Evolutionary conservation across 1,139 yeast genomes (phyloP).

Genomic region (Scheffersomyces illinoinensis): DNA sequence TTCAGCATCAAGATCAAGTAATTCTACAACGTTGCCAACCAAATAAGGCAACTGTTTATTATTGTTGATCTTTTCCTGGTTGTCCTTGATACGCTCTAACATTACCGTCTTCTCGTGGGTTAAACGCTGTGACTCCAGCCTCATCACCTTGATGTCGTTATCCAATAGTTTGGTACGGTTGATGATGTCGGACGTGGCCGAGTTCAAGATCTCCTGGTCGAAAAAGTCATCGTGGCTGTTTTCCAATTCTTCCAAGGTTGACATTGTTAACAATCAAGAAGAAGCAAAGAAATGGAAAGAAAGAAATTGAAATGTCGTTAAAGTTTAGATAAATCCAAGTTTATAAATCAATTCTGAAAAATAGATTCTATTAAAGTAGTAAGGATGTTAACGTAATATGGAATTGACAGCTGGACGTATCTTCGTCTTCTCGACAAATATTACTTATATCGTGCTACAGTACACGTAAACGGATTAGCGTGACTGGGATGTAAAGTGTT

Average conservation of each 20-base stretch:
- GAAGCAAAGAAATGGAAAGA: neutral
- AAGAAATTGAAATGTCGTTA: neutral
- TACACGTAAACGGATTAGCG: neutral
- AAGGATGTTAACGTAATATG: neutral
- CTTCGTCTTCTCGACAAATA: neutral
- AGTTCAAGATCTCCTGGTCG: constrained; percentile 77
- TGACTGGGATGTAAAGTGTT: neutral
- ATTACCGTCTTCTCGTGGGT: constrained; percentile 91
- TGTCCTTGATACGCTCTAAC: constrained; percentile 93
- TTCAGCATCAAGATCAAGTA: constrained; percentile 84
- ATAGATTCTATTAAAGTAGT: neutral
- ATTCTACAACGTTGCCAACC: constrained; percentile 97
- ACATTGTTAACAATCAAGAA: constrained; percentile 36
- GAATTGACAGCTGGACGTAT: neutral
- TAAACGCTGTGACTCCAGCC: constrained; percentile 87
- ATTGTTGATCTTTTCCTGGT: constrained; percentile 93
- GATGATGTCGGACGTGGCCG: constrained; percentile 80
- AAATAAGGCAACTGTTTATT: constrained; percentile 94
- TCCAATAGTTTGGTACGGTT: constrained; percentile 87
- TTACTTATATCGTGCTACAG: neutral
- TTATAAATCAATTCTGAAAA: neutral
- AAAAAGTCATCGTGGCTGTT: constrained; percentile 49
- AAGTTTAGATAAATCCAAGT: too few species aligned
- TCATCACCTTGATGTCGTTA: constrained; percentile 94
- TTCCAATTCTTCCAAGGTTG: constrained; percentile 71